These are phyloP conservation scores for Crithidia expoeki DNA, from an alignment of 208 protist genomes.

Conservation along the genomic window DNA sequence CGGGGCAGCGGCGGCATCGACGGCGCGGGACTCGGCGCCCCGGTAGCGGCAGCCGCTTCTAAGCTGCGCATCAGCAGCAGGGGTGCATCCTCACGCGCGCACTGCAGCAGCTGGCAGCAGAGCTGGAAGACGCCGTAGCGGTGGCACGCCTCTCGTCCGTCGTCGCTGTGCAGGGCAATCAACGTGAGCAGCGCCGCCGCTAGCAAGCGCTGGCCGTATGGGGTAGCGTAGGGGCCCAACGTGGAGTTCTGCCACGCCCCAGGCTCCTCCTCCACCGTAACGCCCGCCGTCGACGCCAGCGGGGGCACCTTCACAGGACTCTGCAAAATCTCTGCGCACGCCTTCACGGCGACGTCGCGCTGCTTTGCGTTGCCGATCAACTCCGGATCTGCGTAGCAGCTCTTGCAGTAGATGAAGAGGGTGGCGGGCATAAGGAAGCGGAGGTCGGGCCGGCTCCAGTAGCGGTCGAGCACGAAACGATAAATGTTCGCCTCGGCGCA, in stretches of 20 bases:
- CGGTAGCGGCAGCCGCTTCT: background rate
- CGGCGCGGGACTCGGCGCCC: background rate
- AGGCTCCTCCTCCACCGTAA: slow-evolving; percentile 13
- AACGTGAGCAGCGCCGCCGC: slow-evolving; percentile 66
- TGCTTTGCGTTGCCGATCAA: slow-evolving; percentile 64
- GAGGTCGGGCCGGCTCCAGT: slow-evolving; percentile 78
- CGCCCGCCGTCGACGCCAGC: slow-evolving; percentile 4
- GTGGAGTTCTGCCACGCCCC: slow-evolving; percentile 77
- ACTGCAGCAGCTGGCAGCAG: slow-evolving; percentile 71
- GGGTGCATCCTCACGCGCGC: slow-evolving; percentile 21
- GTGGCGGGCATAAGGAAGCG: slow-evolving; percentile 78
- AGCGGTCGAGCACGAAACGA: slow-evolving; percentile 70
- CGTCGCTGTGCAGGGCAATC: slow-evolving; percentile 57
- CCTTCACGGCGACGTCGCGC: slow-evolving; percentile 49
- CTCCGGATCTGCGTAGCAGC: slow-evolving; percentile 77
- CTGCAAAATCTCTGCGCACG: slow-evolving; percentile 65
- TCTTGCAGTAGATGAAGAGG: slow-evolving; percentile 88
- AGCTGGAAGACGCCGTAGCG: slow-evolving; percentile 51
- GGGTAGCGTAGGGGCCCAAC: slow-evolving; percentile 60
- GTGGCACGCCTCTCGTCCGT: slow-evolving; percentile 54
- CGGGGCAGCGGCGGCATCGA: slow-evolving; percentile 21
- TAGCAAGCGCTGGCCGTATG: slow-evolving; percentile 71
- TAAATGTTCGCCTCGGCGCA: slow-evolving; percentile 86
- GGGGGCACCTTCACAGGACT: slow-evolving; percentile 51
- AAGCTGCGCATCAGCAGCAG: slow-evolving; percentile 21